Conservation (phyloP, 1,139 yeast genomes). For the Torulaspora globosa region DNA sequence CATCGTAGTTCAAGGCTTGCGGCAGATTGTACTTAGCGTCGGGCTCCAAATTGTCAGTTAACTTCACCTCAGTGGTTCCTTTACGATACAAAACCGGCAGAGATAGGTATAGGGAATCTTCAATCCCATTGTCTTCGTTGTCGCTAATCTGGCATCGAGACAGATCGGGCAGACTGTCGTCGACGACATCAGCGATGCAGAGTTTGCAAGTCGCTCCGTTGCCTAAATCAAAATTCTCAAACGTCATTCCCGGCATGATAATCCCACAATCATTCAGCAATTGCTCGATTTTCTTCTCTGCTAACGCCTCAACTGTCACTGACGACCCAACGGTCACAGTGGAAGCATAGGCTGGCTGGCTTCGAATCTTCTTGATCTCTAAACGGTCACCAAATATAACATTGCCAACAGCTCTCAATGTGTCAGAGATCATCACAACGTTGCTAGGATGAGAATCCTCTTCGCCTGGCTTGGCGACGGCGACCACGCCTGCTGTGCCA, state of each 20-base stretch:
- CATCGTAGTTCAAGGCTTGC: constrained; percentile 42
- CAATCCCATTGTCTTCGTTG: background rate
- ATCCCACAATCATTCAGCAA: constrained; percentile 50
- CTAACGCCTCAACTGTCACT: constrained; percentile 26
- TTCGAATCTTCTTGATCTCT: constrained; percentile 42
- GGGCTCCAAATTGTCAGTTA: constrained; percentile 27
- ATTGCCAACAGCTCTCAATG: constrained; percentile 52
- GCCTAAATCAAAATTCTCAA: constrained; percentile 23
- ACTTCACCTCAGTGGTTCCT: constrained; percentile 39
- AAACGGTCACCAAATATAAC: constrained; percentile 72
- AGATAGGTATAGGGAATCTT: constrained; percentile 37
- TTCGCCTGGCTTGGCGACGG: constrained; percentile 41
- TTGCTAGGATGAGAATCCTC: constrained; percentile 43
- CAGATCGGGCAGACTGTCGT: constrained; percentile 38
- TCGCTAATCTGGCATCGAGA: constrained; percentile 30
- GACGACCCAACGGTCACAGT: constrained; percentile 35
- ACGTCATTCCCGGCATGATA: constrained; percentile 52
- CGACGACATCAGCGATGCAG: constrained; percentile 32
- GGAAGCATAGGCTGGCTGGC: constrained; percentile 52
- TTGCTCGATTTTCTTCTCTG: constrained; percentile 38
- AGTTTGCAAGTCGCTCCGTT: constrained; percentile 29
- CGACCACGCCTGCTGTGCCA: constrained; percentile 49
- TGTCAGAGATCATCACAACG: constrained; percentile 50
- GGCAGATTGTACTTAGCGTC: constrained; percentile 40
- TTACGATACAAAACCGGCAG: constrained; percentile 47